These are phyloP conservation scores for Solanum piurae DNA, from an alignment of 257 asterid genomes.

Conservation along the genomic window DNA sequence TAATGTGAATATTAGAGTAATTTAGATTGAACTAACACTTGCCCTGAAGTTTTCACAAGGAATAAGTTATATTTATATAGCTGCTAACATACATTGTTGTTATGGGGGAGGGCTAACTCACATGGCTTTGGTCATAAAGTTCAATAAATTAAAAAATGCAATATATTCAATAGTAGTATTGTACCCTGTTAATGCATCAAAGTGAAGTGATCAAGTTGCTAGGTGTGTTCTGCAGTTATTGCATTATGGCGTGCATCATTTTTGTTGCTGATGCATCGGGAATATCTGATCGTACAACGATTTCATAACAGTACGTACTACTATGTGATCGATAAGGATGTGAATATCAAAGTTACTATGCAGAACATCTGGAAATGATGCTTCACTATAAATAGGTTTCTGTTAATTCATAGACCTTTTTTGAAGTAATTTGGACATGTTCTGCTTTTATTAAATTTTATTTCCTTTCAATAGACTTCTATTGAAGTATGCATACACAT, in stretches of 20 bases:
- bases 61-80: neutral
- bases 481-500: neutral
- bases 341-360: neutral
- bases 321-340: neutral
- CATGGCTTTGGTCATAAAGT: neutral
- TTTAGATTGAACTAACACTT: neutral
- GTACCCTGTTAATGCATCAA: neutral
- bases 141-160: neutral
- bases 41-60: neutral
- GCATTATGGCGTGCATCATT: neutral
- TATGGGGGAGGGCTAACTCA: neutral
- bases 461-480: neutral
- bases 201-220: neutral
- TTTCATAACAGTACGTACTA: neutral
- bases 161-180: neutral
- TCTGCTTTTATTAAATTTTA: neutral
- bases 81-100: neutral
- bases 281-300: neutral
- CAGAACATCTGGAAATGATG: neutral
- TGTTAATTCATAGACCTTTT: neutral
- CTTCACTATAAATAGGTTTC: neutral
- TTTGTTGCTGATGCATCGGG: neutral
- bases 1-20: neutral
- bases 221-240: neutral
- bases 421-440: neutral